A percentile compares a stretch with the other conserved stretches of the same genome.
Evolutionary conservation across 371 early-diverging fungal species (phyloP).

Genomic region (Actinomucor elegans): DNA sequence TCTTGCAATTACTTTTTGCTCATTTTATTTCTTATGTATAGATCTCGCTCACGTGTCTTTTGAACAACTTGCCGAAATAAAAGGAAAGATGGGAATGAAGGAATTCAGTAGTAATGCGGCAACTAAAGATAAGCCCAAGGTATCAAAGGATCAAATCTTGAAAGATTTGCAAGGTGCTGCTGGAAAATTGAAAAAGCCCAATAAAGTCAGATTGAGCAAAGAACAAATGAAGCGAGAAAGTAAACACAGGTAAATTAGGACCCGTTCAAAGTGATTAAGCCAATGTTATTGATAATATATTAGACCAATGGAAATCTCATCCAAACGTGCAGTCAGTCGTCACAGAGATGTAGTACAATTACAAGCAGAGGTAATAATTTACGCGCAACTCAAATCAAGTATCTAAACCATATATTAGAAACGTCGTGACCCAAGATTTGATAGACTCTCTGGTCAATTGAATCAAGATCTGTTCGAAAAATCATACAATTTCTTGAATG

Average conservation of each 20-base stretch:
- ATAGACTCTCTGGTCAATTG: slow-evolving; percentile 77
- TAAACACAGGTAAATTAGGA: slow-evolving; percentile 40
- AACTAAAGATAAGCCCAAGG: slow-evolving; percentile 10
- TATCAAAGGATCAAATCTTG: slow-evolving; percentile 38
- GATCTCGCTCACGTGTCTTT: slow-evolving; percentile 82
- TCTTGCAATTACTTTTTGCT: no score
- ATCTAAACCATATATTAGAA: slow-evolving; percentile 51
- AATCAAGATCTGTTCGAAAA: slow-evolving; percentile 86
- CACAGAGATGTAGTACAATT: slow-evolving; percentile 74
- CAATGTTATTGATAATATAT: neutral
- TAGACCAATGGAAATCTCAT: slow-evolving; percentile 79
- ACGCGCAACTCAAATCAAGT: no score
- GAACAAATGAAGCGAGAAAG: slow-evolving; percentile 49
- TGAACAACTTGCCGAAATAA: slow-evolving; percentile 74
- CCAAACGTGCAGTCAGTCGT: slow-evolving; percentile 80
- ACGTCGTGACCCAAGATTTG: slow-evolving; percentile 89
- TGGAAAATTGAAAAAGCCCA: slow-evolving; percentile 37
- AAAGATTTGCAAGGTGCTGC: slow-evolving; percentile 39
- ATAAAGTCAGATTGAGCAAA: slow-evolving; percentile 36
- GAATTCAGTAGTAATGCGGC: slow-evolving; percentile 24
- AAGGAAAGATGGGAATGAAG: slow-evolving; percentile 57
- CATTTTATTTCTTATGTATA: slow-evolving; percentile 5
- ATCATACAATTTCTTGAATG: slow-evolving; percentile 80
- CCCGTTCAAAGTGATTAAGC: neutral
- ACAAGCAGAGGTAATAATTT: slow-evolving; percentile 42